These are phyloP conservation scores for Zymoseptoria brevis DNA, from an alignment of 2,329 filamentous ascomycete genomes.

Conservation along the genomic window DNA sequence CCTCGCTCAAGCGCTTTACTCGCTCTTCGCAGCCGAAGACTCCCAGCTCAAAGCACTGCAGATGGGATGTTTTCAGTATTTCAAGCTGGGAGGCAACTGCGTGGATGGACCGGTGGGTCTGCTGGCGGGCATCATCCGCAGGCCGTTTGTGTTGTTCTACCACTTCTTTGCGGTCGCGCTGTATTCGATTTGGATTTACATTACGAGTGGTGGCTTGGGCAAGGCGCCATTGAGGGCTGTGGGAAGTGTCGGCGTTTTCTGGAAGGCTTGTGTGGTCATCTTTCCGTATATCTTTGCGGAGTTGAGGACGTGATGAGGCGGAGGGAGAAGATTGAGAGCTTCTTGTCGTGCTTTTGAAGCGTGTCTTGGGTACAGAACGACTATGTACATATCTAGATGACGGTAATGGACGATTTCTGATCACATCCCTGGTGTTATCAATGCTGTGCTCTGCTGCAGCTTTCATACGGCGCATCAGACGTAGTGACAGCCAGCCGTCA, in stretches of 20 bases:
- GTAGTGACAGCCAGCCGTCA: no score
- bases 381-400: neutral
- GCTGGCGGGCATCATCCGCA: constrained; percentile 70
- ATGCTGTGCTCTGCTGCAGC: no score
- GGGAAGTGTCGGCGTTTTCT: constrained; percentile 42
- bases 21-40: constrained; percentile 80
- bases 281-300: constrained; percentile 46
- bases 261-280: constrained; percentile 41
- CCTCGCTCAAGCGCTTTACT: constrained; percentile 88
- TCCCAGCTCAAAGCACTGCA: constrained; percentile 70
- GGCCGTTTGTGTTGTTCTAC: constrained; percentile 69
- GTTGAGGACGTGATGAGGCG: constrained; percentile 20
- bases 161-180: constrained; percentile 96
- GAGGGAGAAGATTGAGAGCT: neutral
- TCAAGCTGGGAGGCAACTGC: constrained; percentile 63
- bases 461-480: no score
- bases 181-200: constrained; percentile 68
- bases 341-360: neutral
- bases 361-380: neutral
- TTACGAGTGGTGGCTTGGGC: constrained; percentile 40
- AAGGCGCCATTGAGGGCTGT: constrained; percentile 32
- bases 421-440: no score
- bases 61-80: constrained; percentile 87
- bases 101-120: constrained; percentile 73
- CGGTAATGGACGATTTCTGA: no score